Evolutionary conservation across 495 filamentous ascomycete species (phyloP), one percentile per base, ranked within the genome.

Genomic region (Penicillium atrosanguineum): DNA sequence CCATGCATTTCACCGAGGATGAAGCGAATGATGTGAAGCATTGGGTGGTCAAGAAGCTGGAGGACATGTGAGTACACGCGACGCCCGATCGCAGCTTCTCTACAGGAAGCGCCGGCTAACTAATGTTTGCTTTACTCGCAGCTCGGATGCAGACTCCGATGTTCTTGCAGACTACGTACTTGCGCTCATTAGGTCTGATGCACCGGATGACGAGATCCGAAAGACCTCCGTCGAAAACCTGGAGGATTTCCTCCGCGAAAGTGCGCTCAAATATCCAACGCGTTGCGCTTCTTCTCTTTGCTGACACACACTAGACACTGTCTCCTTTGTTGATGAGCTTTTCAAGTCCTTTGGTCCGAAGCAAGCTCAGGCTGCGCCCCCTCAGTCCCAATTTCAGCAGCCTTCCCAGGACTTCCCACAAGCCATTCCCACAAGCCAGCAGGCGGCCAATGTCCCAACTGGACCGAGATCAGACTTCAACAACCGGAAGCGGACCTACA

Each of bases 101-200:
- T 23, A 16, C 31, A 18, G 18, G 18, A 46, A 31, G 6, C 29
- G 16, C 8, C 9, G 8, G 39, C 57, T 63, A 53, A 63, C 43
- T n/a, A 26, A 8, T 4, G 16, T 52, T 21, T 15, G 20, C 26
- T 45, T 43, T 19, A 18, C 45, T 23, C 57, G 31, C 60, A 96
- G 90, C 50, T 95, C 91, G 14, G 94, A 97, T 69, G 94, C 92
- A 44, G 94, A 98, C 68, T 86, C 90, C 26, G 91, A 96, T 62
- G 90, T 98, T 4, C 86, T 98, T 15, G 92, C 91, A 28, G 94
- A 98, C 64, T 98, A 97, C 64, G 89, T 98, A 0, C 75, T 97
- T 28, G 93, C 93, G n/a, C 83, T 98, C 9, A 77, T 96, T 29
- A 83, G 83, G 50, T 85, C 89, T 48, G 90, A 96, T 60, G 88